phyloP scores from a whole-genome alignment of 2,329 filamentous ascomycete genomes.

The Cryphonectria parasitica region DNA sequence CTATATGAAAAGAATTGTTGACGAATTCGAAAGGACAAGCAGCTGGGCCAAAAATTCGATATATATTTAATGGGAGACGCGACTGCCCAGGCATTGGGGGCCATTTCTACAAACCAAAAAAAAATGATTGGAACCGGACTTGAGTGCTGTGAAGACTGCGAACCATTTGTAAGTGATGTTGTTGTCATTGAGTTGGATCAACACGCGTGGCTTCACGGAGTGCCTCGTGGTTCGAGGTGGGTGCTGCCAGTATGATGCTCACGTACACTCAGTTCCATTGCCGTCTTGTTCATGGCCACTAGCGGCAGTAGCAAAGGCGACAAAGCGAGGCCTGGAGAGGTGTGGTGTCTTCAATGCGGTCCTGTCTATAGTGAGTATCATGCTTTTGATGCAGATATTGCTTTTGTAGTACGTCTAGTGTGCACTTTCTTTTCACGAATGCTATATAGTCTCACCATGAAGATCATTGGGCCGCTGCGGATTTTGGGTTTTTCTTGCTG shows the following conservation, averaged over 20 bases:
- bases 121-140: background rate
- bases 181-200: background rate
- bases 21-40: conserved; percentile 1
- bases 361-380: no score
- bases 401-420: no score
- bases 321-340: background rate
- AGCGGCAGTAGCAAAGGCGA: background rate
- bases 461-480: no score
- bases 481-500: no score
- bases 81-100: background rate
- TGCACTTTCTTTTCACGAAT: no score
- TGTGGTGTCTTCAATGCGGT: no score
- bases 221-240: background rate
- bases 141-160: background rate
- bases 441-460: no score
- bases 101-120: background rate
- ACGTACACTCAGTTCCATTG: background rate
- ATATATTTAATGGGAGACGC: conserved; percentile 17
- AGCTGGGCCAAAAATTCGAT: conserved; percentile 10
- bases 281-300: background rate
- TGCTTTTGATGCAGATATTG: no score
- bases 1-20: conserved; percentile 15
- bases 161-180: background rate
- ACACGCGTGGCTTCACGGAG: background rate
- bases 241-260: background rate